phyloP scores from a whole-genome alignment of 2,329 filamentous ascomycete genomes.

The Gnomoniopsis smithogilvyi region DNA sequence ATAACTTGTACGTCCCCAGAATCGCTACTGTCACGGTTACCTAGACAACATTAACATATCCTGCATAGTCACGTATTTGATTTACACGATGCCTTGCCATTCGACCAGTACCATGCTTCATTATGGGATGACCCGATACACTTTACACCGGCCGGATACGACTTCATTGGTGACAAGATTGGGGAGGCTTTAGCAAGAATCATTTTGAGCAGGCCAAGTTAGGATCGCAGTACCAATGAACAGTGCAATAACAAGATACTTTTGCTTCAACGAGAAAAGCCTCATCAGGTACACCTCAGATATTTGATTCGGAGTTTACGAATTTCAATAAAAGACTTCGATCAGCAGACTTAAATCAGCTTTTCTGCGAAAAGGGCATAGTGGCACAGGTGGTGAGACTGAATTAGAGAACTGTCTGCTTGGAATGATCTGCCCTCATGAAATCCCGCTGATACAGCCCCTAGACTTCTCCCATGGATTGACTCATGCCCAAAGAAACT shows the following conservation, averaged over 20 bases:
- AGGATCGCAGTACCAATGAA: neutral
- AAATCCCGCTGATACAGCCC: neutral
- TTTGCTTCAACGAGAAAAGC: too few relatives aligned
- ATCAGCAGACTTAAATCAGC: too few relatives aligned
- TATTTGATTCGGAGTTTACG: too few relatives aligned
- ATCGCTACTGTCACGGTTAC: too few relatives aligned
- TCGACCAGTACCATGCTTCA: constrained; percentile 37
- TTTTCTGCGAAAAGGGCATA: too few relatives aligned
- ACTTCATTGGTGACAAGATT: constrained; percentile 33
- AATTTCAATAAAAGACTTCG: too few relatives aligned
- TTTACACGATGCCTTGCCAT: constrained; percentile 53
- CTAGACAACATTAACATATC: neutral
- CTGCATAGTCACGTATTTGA: constrained; percentile 51
- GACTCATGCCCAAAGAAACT: neutral
- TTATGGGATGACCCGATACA: constrained; percentile 61
- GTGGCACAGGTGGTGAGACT: too few relatives aligned
- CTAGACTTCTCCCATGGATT: neutral
- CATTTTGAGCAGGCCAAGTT: neutral
- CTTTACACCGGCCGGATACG: constrained; percentile 52
- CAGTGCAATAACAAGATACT: neutral
- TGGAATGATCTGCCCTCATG: neutral
- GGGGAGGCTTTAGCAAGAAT: constrained; percentile 6
- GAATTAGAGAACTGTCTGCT: too few relatives aligned
- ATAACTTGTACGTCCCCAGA: constrained; percentile 48
- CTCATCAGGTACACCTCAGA: too few relatives aligned